phyloP scores from a whole-genome alignment of 2,329 filamentous ascomycete genomes.

The Verticillium dahliae region DNA sequence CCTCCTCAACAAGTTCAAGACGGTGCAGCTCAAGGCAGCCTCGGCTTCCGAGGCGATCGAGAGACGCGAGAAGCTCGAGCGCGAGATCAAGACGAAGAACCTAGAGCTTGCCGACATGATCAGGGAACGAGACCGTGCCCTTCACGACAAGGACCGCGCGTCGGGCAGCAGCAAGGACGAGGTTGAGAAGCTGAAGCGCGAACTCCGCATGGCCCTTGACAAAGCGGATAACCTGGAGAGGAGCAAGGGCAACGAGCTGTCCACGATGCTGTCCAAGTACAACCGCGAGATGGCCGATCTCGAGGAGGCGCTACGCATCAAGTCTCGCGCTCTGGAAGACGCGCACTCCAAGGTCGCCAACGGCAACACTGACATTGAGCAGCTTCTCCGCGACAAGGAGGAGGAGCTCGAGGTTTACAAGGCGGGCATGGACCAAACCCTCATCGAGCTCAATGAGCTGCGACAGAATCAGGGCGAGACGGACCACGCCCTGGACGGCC shows the following conservation, averaged over 20 bases:
- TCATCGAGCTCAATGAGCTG: slow-evolving; percentile 87
- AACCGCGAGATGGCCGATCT: slow-evolving; percentile 96
- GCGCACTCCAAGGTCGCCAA: slow-evolving; percentile 71
- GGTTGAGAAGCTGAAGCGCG: slow-evolving; percentile 86
- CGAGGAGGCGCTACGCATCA: slow-evolving; percentile 84
- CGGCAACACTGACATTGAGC: slow-evolving; percentile 78
- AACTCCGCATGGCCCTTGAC: slow-evolving; percentile 86
- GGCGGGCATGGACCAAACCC: slow-evolving; percentile 91
- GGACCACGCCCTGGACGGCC: slow-evolving; percentile 77
- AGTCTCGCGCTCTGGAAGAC: slow-evolving; percentile 82
- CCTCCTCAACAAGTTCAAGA: slow-evolving; percentile 91
- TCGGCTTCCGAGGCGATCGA: slow-evolving; percentile 97
- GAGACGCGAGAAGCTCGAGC: slow-evolving; percentile 85
- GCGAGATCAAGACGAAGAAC: slow-evolving; percentile 99
- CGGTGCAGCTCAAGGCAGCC: slow-evolving; percentile 90
- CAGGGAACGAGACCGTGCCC: slow-evolving; percentile 83
- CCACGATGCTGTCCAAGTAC: slow-evolving; percentile 89
- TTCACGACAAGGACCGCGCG: slow-evolving; percentile 88
- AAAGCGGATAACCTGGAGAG: slow-evolving; percentile 87
- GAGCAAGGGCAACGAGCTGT: slow-evolving; percentile 90
- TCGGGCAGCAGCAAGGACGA: slow-evolving; percentile 86
- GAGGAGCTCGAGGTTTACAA: slow-evolving; percentile 98
- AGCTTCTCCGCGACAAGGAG: slow-evolving; percentile 84
- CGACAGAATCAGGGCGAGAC: slow-evolving; percentile 68
- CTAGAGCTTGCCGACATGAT: slow-evolving; percentile 99